Evolutionary conservation across 768 basidiomycete species (phyloP).

Genomic region (Lentinula sp.): DNA sequence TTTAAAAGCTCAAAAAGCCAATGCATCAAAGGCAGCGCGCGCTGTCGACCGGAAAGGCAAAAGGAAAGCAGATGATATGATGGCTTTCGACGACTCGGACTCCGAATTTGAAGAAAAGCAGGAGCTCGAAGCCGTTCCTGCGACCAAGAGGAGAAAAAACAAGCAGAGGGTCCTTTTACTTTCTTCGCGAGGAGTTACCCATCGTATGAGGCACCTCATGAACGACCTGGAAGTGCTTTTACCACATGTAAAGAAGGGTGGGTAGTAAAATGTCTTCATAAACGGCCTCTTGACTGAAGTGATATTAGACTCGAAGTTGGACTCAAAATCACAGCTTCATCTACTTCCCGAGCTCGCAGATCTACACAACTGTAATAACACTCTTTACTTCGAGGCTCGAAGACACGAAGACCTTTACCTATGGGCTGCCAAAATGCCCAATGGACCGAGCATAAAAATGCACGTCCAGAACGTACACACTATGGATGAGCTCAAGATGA

Average conservation of each 20-base stretch:
- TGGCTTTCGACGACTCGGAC: background rate
- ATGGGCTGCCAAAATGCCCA: constrained; percentile 96
- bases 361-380: constrained; percentile 95
- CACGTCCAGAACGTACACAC: constrained; percentile 99
- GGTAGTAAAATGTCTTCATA: constrained; percentile 13
- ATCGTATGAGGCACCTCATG: constrained; percentile 97
- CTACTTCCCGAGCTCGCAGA: constrained; percentile 95
- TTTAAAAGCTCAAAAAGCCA: constrained; percentile 54
- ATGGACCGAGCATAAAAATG: constrained; percentile 95
- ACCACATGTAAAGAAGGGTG: constrained; percentile 96
- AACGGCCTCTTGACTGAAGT: constrained; percentile 1
- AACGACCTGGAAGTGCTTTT: constrained; percentile 85
- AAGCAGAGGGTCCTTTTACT: constrained; percentile 94
- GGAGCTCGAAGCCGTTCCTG: constrained; percentile 31
- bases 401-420: constrained; percentile 93
- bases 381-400: constrained; percentile 95
- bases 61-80: constrained; percentile 51
- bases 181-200: constrained; percentile 90
- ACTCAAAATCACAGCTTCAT: constrained; percentile 90
- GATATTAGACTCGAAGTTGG: constrained; percentile 84
- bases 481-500: constrained; percentile 99
- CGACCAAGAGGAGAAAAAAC: constrained; percentile 63
- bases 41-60: constrained; percentile 47
- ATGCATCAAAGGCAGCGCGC: constrained; percentile 35
- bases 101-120: constrained; percentile 21